Evolutionary conservation across 495 filamentous ascomycete species (phyloP), one percentile per base, ranked within the genome.

Genomic region (Xylaria sp.): DNA sequence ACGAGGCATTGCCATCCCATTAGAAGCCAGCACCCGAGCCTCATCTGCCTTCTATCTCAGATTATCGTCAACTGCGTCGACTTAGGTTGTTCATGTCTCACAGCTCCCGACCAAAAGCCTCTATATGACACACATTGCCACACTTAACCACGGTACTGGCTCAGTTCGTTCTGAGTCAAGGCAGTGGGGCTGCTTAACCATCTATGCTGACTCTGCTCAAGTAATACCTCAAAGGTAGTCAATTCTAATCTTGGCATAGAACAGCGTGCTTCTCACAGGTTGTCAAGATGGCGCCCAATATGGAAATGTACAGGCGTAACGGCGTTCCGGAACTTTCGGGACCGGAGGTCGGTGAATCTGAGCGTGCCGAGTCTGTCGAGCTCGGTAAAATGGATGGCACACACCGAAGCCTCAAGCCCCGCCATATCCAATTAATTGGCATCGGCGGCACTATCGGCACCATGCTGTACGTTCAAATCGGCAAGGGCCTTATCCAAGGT

Each of bases 401-500:
- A 1, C 81, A 86, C 67, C 82, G 85, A 24, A 79, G 65, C 33
- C 80, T 87, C 43, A 85, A 85, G 69, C 75, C 82, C 19, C 81
- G 85, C 31, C 85, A 87, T 74, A 86, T 86, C 65, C 85, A 87
- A 74, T 73, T 87, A 48, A 87, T 87, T 62, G 85, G 83, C 72
- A 81, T 76, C 59, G 77, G 69, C 31, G 80, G 80, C 19, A 90
- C 90, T 7, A 93, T 93, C 75, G 92, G 92, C 19, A 93, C 92
- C 1, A 90, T 88, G 2, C 80, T 93, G 1, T 93, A 89, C 80
- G 89, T 93, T 11, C 85, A 91, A 71, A 94, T 96, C 66, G 93
- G 93, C 21, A 82, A 80, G 26, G 87, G 86, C 1, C 75, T 94
- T 62, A 81, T 91, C 29, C 83, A 92, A 41, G 93, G 93, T 52